Evolutionary conservation across 345 rosid species (phyloP), one percentile per base, ranked within the genome.

Genomic region (Aquilaria malaccensis): DNA sequence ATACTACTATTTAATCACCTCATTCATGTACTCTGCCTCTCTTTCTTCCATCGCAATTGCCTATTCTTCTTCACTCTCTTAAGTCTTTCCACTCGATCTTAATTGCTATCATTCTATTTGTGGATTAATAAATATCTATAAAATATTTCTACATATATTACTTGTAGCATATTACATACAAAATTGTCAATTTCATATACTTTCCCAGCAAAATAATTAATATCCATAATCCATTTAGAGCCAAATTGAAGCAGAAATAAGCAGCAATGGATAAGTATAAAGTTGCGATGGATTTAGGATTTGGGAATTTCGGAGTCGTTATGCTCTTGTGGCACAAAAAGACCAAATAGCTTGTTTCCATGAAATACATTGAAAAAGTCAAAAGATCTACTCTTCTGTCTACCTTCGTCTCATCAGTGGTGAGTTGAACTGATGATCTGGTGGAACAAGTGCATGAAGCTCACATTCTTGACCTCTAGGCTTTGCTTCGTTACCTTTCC

Each of bases 331-430:
- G 80, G 67, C 83, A 88, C 69, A 91, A 83, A 68, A 89, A 91
- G 10, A 88, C 96, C 32, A 77, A 80, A 46, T 88, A 88, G 66
- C 94, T 88, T 22, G 89, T 91, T 58, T 94, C 97, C 62, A 84
- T 91, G 89, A 91, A 91, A 76, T 91, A 84, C 78, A 91, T 88
- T 66, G 94, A 91, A 71, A 77, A 96, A 63, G 97, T 52, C 83
- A 64, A 64, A 91, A 81, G 94, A 96, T 92, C 69, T 60, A 37
- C 7, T 22, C 22, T 45, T 13, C 7, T n/a, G 6, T 41, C 43
- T 46, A n/a, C 14, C 22, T 46, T 22, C 7, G 14, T 32, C 50
- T 2, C 22, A 13, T 52, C 30, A 9, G 22, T 91, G 93, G 85
- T 77, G 51, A 84, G 68, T 54, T 77, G 70, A n/a, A 88, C 96